Evolutionary conservation across 2,329 filamentous ascomycete species (phyloP), one percentile per base, ranked within the genome.

Genomic region (Fusarium tricinctum): DNA sequence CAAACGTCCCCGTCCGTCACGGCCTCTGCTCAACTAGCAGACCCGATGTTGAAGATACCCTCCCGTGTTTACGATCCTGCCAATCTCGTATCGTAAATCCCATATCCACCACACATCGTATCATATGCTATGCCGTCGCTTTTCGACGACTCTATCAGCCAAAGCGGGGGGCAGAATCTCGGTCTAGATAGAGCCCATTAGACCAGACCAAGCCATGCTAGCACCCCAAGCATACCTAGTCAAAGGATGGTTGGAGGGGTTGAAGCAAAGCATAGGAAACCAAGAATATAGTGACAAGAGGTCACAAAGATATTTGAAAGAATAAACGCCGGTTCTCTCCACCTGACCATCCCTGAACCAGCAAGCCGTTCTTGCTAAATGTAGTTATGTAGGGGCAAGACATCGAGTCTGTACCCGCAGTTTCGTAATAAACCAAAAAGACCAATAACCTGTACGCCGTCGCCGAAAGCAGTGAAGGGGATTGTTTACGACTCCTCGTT

Each of bases 401-500:
- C 59, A 58, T 60, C 66, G 60, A 55, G 47, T 43, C 64, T 50
- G 47, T 56, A 28, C 56, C n/a, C 55, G 26, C 52, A 55, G 47
- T 60, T 61, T 66, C 61, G 59, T 63, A 40, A 66, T 66, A 63
- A 68, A 56, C 58, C 58, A 72, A 73, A 66, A 66, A 69, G 50
- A 67, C 58, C 45, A 63, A 63, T 56, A 58, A 69, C 63, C 70
- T 56, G 49, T 73, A 62, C 72, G 72, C 72, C 72, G 38, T 72
- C 70, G 72, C 72, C 70, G 39, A 74, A 74, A 73, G 60, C 61
- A 72, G 54, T 63, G 49, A 48, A 63, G 42, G 57, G 62, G 58
- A 45, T 54, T 50, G 51, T 50, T 77, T 70, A 83, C 38, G 77
- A 75, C 53, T 82, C 79, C 22, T 82, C 81, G 55, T 81, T 80